These are phyloP conservation scores for Fibroporia radiculosa DNA, from an alignment of 768 basidiomycete species.

Conservation along the genomic window DNA sequence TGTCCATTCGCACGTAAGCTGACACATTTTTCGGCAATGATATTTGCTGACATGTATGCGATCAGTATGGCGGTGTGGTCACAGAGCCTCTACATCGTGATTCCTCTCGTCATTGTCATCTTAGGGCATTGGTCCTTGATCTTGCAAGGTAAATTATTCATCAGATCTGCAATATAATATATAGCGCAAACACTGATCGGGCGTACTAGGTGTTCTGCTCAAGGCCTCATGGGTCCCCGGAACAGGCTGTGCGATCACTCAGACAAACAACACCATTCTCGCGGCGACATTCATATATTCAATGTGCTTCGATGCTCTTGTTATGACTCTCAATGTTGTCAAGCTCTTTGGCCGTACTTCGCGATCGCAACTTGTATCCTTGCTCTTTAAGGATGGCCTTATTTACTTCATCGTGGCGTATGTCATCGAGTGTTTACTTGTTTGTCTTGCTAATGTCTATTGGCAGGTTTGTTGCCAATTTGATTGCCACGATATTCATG, in stretches of 20 bases:
- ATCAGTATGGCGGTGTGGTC: conserved; percentile 61
- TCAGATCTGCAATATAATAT: too few relatives aligned
- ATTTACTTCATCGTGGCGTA: conserved; percentile 74
- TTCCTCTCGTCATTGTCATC: conserved; percentile 43
- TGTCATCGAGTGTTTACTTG: conserved; percentile 16
- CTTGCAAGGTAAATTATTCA: conserved; percentile 44
- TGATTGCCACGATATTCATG: conserved; percentile 52
- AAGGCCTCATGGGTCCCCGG: conserved; percentile 46
- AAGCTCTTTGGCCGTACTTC: conserved; percentile 39
- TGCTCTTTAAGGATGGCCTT: conserved; percentile 67
- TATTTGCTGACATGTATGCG: neutral
- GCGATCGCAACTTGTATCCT: conserved; percentile 39
- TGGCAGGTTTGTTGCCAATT: conserved; percentile 35
- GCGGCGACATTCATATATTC: conserved; percentile 71
- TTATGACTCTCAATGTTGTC: conserved; percentile 51
- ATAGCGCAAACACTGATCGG: neutral
- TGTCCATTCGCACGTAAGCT: conserved; percentile 37
- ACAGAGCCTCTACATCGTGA: conserved; percentile 44
- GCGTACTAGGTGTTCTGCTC: conserved; percentile 44
- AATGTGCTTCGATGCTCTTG: conserved; percentile 64
- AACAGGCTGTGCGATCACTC: conserved; percentile 46
- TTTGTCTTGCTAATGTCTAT: conserved; percentile 10
- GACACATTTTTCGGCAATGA: neutral
- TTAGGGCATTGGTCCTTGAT: conserved; percentile 68
- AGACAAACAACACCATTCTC: conserved; percentile 55